phyloP scores from a whole-genome alignment of 2,329 filamentous ascomycete species.

The Apiospora kogelbergensis region DNA sequence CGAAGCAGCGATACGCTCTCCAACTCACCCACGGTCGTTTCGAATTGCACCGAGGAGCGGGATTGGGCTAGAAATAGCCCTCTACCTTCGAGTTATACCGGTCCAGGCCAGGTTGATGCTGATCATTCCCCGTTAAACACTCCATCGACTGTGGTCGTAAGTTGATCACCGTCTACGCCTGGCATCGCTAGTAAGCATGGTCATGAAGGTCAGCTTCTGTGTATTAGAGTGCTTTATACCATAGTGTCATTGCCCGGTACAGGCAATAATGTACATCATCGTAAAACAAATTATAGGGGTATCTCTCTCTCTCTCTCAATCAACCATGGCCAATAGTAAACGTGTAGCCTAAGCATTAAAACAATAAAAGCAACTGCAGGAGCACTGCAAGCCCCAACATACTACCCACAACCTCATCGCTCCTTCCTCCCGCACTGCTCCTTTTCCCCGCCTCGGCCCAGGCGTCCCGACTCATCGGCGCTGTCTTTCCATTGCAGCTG shows the following conservation, averaged over 20 bases:
- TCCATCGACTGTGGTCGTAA: neutral
- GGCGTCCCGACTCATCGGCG: slow-evolving; percentile 3
- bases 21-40: neutral
- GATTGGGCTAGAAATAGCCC: neutral
- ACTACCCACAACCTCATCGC: neutral
- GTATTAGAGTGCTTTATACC: too few relatives aligned
- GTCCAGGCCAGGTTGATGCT: neutral
- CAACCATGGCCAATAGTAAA: neutral
- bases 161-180: neutral
- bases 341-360: neutral
- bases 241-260: neutral
- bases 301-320: neutral
- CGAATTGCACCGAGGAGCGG: neutral
- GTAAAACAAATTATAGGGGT: neutral
- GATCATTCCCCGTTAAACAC: neutral
- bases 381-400: neutral
- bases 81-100: neutral
- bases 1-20: neutral
- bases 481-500: neutral
- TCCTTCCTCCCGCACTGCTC: neutral
- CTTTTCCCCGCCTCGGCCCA: neutral
- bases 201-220: too few relatives aligned
- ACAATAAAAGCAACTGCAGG: neutral
- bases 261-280: neutral
- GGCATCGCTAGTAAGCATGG: neutral